Evolutionary conservation across 495 filamentous ascomycete species (phyloP).

Genomic region (Immersiella caudata): DNA sequence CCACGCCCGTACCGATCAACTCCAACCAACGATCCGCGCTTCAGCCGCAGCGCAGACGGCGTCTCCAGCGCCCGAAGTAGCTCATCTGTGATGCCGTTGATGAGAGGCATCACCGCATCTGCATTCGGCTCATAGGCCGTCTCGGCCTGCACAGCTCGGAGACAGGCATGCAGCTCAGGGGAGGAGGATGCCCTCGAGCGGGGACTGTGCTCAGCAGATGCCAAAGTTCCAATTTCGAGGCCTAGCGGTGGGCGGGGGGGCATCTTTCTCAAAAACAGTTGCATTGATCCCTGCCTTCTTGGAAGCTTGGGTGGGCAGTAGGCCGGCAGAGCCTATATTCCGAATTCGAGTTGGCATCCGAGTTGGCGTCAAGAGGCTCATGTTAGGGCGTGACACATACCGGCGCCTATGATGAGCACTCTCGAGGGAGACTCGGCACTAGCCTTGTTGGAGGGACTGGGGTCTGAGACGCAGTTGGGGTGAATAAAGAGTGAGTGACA

Average conservation of each 20-base stretch:
- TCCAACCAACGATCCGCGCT: constrained; percentile 44
- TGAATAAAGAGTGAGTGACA: too few relatives aligned
- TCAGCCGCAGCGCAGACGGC: constrained; percentile 46
- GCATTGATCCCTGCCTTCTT: neutral
- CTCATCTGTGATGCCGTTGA: constrained; percentile 50
- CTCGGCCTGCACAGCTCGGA: constrained; percentile 48
- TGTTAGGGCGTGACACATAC: neutral
- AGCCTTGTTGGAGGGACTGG: neutral
- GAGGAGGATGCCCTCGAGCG: constrained; percentile 45
- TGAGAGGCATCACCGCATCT: constrained; percentile 39
- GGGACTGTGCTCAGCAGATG: constrained; percentile 51
- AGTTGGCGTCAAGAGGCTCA: too few relatives aligned
- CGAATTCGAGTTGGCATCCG: neutral
- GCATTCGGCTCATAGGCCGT: constrained; percentile 36
- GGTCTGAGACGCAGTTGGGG: too few relatives aligned
- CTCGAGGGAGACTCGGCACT: neutral
- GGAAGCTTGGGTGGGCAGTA: neutral
- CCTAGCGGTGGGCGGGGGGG: constrained; percentile 34
- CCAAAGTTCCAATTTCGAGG: constrained; percentile 55
- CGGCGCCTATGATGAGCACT: neutral
- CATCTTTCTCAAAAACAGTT: constrained; percentile 43
- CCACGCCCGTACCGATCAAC: constrained; percentile 44
- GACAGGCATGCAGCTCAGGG: constrained; percentile 32
- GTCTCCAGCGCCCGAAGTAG: constrained; percentile 39
- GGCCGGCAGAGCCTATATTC: neutral